phyloP scores from a whole-genome alignment of 2,329 filamentous ascomycete genomes.

The Eurotiales sp. region DNA sequence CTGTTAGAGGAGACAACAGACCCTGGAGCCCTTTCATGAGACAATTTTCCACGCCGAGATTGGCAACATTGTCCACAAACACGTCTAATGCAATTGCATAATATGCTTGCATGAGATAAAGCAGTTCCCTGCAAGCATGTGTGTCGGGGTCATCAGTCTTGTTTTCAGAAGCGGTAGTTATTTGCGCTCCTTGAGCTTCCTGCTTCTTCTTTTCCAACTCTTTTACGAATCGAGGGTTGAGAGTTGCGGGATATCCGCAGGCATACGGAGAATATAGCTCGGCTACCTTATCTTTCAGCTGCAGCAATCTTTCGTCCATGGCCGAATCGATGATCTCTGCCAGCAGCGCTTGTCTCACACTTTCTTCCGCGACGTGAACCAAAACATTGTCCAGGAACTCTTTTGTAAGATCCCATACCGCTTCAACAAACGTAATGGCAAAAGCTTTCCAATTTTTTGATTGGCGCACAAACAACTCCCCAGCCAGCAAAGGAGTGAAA shows the following conservation, averaged over 20 bases:
- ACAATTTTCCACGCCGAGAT: constrained; percentile 36
- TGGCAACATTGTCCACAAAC: constrained; percentile 36
- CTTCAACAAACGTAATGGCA: constrained; percentile 7
- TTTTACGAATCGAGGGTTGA: constrained; percentile 31
- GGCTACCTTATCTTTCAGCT: constrained; percentile 18
- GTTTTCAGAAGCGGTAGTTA: background rate
- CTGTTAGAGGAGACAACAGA: constrained; percentile 29
- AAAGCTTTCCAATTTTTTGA: constrained; percentile 11
- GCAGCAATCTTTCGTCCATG: constrained; percentile 1
- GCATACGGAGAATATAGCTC: constrained; percentile 48
- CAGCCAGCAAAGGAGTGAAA: constrained; percentile 11
- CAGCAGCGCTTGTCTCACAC: constrained; percentile 8
- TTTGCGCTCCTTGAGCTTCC: background rate
- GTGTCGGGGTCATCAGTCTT: background rate
- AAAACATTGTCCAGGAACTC: constrained; percentile 12
- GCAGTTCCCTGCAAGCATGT: constrained; percentile 11
- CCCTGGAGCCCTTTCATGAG: constrained; percentile 32
- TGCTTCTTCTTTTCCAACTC: constrained; percentile 21
- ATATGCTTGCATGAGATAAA: constrained; percentile 14
- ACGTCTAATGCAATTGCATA: constrained; percentile 22
- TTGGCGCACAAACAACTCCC: constrained; percentile 12
- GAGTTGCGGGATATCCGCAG: constrained; percentile 31
- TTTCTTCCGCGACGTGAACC: constrained; percentile 9
- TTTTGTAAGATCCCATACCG: constrained; percentile 5
- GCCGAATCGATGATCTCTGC: constrained; percentile 11